Evolutionary conservation across 2,329 filamentous ascomycete species (phyloP), one percentile per base, ranked within the genome.

Genomic region (Arthrobotrys conoides): DNA sequence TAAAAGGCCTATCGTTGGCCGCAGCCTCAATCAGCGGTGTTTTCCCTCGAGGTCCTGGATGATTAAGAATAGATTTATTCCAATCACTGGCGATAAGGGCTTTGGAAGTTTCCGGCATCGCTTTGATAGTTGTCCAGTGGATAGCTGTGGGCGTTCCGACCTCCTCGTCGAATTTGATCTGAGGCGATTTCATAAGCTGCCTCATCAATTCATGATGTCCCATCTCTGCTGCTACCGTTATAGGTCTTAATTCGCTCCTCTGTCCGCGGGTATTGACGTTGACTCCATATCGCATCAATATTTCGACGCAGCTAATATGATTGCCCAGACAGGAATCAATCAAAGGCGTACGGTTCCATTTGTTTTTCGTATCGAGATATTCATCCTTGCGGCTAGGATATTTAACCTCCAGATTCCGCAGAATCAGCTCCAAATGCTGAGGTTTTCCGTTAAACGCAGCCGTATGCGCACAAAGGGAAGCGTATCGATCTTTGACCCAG

Each of bases 181-280:
- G 71, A 12, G 71, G 71, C 10, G 71, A 75, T 27, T 75, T 68
- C 71, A 75, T 73, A 2, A 73, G 51, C n/a, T 63, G 61, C 22
- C 53, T 75, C 63, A 75, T 53, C 8, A 68, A 5, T 46, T 68
- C 71, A 51, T 75, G 53, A 30, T 67, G 51, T 24, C 63, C 63
- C 0, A 16, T 5, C 27, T 63, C 53, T 5, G 71, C 71, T 10
- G 71, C 63, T n/a, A 67, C 20, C 0, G 71, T 75, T 51, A 75
- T 75, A 6, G 71, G 71, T 16, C 71, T 59, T 38, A 14, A 27
- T 1, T 36, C 33, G 33, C 16, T 63, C 30, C 22, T 61, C 44
- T 18, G n/a, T 9, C 71, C 71, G 24, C 71, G 61, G 10, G 44
- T 46, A 36, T 75, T 75, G 6, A 75, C 71, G n/a, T 75, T 61